These are phyloP conservation scores for Vigna radiata DNA, from an alignment of 306 rosid species.

Conservation along the genomic window DNA sequence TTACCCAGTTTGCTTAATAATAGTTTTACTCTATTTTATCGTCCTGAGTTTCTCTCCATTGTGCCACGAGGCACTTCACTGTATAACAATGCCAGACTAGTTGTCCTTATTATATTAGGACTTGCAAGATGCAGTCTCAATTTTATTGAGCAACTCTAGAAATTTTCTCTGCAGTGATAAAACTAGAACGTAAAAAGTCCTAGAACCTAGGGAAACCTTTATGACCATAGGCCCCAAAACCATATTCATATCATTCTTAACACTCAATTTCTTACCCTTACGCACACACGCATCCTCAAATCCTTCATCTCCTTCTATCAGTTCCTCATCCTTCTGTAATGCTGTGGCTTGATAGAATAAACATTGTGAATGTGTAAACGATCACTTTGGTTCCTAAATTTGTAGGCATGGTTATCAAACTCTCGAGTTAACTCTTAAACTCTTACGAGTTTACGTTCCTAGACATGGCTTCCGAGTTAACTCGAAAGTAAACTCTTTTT, in stretches of 20 bases:
- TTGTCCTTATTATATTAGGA: background rate
- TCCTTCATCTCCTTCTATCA: background rate
- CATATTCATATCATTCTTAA: background rate
- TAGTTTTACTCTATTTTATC: background rate
- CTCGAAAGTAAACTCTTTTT: too few relatives aligned
- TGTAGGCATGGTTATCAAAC: too few relatives aligned
- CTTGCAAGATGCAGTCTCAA: slow-evolving; percentile 15
- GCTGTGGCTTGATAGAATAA: slow-evolving; percentile 2
- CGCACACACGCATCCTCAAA: background rate
- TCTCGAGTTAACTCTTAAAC: too few relatives aligned
- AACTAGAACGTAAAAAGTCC: background rate
- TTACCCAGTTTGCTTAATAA: background rate
- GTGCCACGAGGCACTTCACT: background rate
- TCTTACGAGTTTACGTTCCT: too few relatives aligned
- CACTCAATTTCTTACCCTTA: background rate
- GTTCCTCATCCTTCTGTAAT: slow-evolving; percentile 1
- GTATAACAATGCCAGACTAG: background rate
- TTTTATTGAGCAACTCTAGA: background rate
- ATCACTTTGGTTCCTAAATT: too few relatives aligned
- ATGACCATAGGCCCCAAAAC: background rate
- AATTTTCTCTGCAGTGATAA: background rate
- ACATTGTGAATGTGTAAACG: background rate
- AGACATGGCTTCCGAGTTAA: too few relatives aligned
- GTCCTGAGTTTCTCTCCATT: background rate
- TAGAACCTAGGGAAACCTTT: background rate